These are phyloP conservation scores for Eutrema japonicum DNA, from an alignment of 345 rosid genomes.

Conservation along the genomic window DNA sequence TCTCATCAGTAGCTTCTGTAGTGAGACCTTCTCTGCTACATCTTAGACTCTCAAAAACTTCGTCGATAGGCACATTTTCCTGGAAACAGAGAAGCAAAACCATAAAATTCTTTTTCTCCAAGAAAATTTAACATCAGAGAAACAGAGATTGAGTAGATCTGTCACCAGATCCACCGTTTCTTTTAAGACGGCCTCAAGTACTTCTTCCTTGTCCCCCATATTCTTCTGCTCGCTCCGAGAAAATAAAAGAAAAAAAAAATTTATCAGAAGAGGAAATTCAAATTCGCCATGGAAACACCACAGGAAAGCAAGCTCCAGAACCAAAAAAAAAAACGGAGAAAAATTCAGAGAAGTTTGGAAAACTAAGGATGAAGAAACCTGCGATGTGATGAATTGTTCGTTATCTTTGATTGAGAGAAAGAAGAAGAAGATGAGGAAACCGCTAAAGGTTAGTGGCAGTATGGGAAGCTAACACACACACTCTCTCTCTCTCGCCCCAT, in stretches of 20 bases:
- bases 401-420: neutral
- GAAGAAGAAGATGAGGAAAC: constrained; percentile 42
- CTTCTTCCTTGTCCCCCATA: constrained; percentile 80
- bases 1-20: constrained; percentile 78
- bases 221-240: constrained; percentile 22
- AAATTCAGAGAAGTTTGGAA: neutral
- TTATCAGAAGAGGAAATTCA: neutral
- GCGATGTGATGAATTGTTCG: neutral
- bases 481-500: constrained; percentile 26
- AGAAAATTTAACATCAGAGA: constrained; percentile 19
- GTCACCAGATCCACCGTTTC: constrained; percentile 99
- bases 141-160: constrained; percentile 56
- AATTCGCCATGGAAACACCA: constrained; percentile 11
- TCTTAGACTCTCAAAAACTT: constrained; percentile 93
- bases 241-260: neutral
- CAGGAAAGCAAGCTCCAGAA: constrained; percentile 11
- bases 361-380: constrained; percentile 14
- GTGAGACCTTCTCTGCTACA: constrained; percentile 93
- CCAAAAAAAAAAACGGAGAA: neutral
- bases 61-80: constrained; percentile 99
- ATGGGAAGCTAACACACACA: constrained; percentile 40
- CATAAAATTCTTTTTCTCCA: constrained; percentile 18
- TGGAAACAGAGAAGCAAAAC: constrained; percentile 40
- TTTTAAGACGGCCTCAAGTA: constrained; percentile 90
- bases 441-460: constrained; percentile 46